Conservation (phyloP, 73 alveolate species). For the Halteria grandinella region DNA sequence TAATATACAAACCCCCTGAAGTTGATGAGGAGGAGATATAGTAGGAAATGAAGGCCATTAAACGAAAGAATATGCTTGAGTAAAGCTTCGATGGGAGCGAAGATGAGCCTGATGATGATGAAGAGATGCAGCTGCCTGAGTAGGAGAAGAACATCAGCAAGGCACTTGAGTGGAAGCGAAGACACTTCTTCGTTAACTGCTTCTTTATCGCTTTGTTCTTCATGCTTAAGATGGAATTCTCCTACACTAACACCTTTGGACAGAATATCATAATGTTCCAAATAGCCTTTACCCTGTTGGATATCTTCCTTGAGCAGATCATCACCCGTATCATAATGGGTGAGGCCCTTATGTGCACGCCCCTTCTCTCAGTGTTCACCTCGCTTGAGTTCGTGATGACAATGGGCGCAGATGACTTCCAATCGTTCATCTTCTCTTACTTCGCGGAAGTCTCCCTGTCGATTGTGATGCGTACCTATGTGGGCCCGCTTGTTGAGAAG, state of each 20-base stretch:
- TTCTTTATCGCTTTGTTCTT: conserved; percentile 48
- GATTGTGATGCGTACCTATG: conserved; percentile 62
- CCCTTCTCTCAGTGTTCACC: conserved; percentile 27
- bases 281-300: conserved; percentile 49
- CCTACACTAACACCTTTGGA: conserved; percentile 62
- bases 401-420: conserved; percentile 76
- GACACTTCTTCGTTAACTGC: conserved; percentile 59
- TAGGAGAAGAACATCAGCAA: conserved; percentile 50
- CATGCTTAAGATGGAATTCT: conserved; percentile 66
- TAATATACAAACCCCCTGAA: conserved; percentile 30
- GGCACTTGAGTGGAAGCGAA: conserved; percentile 65
- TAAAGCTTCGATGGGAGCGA: conserved; percentile 41
- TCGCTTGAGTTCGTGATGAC: conserved; percentile 58
- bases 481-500: conserved; percentile 74
- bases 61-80: conserved; percentile 40
- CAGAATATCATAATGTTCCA: conserved; percentile 57
- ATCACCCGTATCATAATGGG: conserved; percentile 67
- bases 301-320: conserved; percentile 50
- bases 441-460: conserved; percentile 61
- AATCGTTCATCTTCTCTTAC: conserved; percentile 63
- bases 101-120: conserved; percentile 57
- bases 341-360: conserved; percentile 71
- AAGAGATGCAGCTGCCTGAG: conserved; percentile 50
- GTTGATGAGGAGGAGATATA: conserved; percentile 61
- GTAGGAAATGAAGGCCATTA: not conserved